Conservation (phyloP, 2,329 filamentous ascomycete species). For the Colletotrichum chrysophilum region DNA sequence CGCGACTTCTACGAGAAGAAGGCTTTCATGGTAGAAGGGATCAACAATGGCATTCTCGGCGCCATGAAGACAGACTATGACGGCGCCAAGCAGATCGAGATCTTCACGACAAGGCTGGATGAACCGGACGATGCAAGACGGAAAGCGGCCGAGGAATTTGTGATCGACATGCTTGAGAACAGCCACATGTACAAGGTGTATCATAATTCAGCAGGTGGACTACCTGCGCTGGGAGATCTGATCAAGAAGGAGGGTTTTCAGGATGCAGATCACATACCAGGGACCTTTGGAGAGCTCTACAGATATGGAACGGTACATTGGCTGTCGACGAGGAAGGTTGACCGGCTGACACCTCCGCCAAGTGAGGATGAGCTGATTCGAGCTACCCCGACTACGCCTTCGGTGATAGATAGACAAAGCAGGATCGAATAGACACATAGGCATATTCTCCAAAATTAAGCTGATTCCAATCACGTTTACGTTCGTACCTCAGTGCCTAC, state of each 20-base stretch:
- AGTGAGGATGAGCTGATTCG: conserved; percentile 27
- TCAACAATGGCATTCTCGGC: conserved; percentile 35
- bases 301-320: conserved; percentile 39
- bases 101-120: conserved; percentile 35
- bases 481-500: background rate
- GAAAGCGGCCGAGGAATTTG: conserved; percentile 31
- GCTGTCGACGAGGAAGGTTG: conserved; percentile 30
- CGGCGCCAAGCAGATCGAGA: conserved; percentile 32
- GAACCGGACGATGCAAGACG: conserved; percentile 32
- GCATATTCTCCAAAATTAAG: accelerated
- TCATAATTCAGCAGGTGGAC: conserved; percentile 36
- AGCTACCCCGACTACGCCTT: conserved; percentile 26
- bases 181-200: conserved; percentile 42
- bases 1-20: conserved; percentile 35
- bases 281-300: conserved; percentile 38
- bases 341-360: conserved; percentile 26
- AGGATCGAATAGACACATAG: background rate
- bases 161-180: conserved; percentile 36
- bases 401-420: background rate
- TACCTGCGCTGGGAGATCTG: conserved; percentile 35
- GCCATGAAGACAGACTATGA: conserved; percentile 32
- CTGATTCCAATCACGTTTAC: accelerated
- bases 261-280: conserved; percentile 34
- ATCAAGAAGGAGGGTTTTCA: conserved; percentile 29
- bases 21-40: conserved; percentile 34